Evolutionary conservation across 257 asterid genomes (phyloP).

Genomic region (Solanum ahanhuiri): DNA sequence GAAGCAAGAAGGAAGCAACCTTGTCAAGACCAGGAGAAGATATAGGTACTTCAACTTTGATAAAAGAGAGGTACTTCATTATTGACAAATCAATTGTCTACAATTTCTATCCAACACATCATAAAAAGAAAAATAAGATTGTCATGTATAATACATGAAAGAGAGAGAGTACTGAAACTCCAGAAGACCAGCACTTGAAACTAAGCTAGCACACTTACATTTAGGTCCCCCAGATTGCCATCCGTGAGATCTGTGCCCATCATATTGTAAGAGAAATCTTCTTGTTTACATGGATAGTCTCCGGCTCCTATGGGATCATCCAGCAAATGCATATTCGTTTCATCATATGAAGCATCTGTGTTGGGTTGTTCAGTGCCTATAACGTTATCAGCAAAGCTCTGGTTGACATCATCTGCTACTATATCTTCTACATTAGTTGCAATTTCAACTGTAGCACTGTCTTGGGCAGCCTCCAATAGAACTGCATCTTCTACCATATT

Average conservation of each 20-base stretch:
- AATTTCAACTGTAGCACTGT: constrained; percentile 23
- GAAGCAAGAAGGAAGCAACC: not conserved
- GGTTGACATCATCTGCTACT: constrained; percentile 18
- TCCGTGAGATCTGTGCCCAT: constrained; percentile 32
- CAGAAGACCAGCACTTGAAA: not conserved
- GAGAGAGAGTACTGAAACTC: not conserved
- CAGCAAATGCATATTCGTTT: constrained; percentile 13
- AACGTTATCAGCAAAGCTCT: constrained; percentile 15
- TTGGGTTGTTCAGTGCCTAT: constrained; percentile 21
- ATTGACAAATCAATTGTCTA: not conserved
- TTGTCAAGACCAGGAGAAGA: not conserved
- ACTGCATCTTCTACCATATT: constrained; percentile 14
- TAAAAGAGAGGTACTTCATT: not conserved
- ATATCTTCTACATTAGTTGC: constrained; percentile 15
- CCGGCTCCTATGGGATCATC: constrained; percentile 24
- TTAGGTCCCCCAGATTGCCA: constrained; percentile 28
- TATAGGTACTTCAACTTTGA: not conserved
- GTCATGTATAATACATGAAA: not conserved
- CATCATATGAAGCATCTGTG: constrained; percentile 15
- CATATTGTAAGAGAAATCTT: constrained; percentile 24
- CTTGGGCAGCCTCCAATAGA: constrained; percentile 16
- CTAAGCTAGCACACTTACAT: constrained; percentile 29
- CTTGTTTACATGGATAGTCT: constrained; percentile 22
- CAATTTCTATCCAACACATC: not conserved
- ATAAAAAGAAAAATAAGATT: not conserved